Base-by-base conservation (phyloP, 108 stramenopile species). In the Nannochloropsis gaditana region DNA sequence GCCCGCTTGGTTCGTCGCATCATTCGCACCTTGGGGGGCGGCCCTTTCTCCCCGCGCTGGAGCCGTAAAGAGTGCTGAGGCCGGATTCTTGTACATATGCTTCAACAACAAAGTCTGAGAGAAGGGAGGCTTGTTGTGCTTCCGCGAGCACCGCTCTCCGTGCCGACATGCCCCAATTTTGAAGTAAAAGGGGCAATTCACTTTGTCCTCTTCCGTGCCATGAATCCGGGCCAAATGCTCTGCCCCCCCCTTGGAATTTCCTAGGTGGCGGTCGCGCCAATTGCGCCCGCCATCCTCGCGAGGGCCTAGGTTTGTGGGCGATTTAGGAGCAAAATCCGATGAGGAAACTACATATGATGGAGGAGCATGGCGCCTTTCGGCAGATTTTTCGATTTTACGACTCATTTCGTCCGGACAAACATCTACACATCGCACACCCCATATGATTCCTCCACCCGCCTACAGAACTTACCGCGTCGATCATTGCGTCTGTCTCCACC, bases 141-240 rank as follows among this genome's bases (percentile, higher is more conserved):
- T 89, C 44, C 99, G 95, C 88, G 84, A 44, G 84, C 85, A 9
- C 42, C 96, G 91, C 87, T 96, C 97, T 59, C 94, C 95, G 90
- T 98, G 96, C 5, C 97, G 93, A 88, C 97, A 98, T 21, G 95
- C 95, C 41, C 97, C 99, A 80, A 99, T 97, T 92, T 99, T 99
- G 92, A 95, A 95, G 91, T 97, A 99, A 90, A 98, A 99, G 81
- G 99, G 97, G 91, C 99, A 99, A 88, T 99, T 99, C 31, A 97
- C 90, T 92, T 96, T 96, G 90, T 99, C 98, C 85, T 98, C 96
- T 91, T 99, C 98, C 9, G 97, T 97, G 11, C 98, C 98, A 89
- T 99, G 97, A 87, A 98, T 98, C n/a, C 96, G 91, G 11, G 98
- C 97, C 44, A 99, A 88, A 86, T 97, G 94, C 79, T 93, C 92